phyloP scores from a whole-genome alignment of 164 flowering plant species.

The Chimonanthus salicifolius region DNA sequence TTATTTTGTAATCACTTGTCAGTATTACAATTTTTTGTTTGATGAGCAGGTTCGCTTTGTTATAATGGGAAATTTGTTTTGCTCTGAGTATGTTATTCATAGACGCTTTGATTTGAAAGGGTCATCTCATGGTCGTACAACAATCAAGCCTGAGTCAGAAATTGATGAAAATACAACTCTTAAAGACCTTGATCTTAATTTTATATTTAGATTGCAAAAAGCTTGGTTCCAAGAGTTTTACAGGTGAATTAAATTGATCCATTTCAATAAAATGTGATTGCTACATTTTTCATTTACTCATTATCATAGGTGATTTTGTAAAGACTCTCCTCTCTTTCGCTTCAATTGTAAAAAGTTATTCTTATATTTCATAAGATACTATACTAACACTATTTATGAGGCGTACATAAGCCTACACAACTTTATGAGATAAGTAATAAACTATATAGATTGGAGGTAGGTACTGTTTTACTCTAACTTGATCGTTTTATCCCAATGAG shows the following conservation, averaged over 20 bases:
- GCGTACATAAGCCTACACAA: not conserved
- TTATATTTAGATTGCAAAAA: slow-evolving; percentile 43
- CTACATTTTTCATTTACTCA: too few relatives aligned
- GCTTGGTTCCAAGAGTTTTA: slow-evolving; percentile 50
- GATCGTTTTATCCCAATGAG: too few relatives aligned
- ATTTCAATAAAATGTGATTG: not conserved
- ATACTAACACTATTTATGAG: not conserved
- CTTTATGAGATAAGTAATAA: too few relatives aligned
- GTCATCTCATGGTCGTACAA: slow-evolving; percentile 59
- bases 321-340: too few relatives aligned
- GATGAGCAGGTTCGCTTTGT: slow-evolving; percentile 52
- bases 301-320: not conserved
- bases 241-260: slow-evolving; percentile 21
- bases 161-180: slow-evolving; percentile 52
- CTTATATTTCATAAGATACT: not conserved
- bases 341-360: not conserved
- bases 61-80: slow-evolving; percentile 65
- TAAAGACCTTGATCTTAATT: slow-evolving; percentile 64
- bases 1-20: not conserved
- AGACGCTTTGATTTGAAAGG: slow-evolving; percentile 61
- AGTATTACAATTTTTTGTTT: not conserved
- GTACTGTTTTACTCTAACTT: not conserved
- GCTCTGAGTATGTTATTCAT: slow-evolving; percentile 45
- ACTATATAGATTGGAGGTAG: too few relatives aligned
- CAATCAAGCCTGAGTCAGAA: slow-evolving; percentile 46